Conservation (phyloP, 2,329 filamentous ascomycete genomes). For the Alternaria hordeiaustralica region DNA sequence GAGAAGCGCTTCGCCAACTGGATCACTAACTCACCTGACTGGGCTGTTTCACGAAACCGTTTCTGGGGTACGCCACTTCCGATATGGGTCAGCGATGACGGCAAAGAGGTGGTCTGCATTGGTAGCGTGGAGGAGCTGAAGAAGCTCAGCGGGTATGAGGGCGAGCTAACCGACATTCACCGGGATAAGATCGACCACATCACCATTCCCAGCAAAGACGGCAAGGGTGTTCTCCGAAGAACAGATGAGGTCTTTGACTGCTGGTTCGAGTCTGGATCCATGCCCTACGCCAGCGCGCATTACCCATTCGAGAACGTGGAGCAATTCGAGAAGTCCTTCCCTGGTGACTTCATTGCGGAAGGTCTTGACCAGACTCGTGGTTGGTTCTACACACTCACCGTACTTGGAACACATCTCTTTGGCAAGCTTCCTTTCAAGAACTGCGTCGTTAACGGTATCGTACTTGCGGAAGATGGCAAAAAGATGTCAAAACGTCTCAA, state of each 20-base stretch:
- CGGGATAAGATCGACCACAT: conserved; percentile 93
- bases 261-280: conserved; percentile 95
- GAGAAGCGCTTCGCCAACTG: conserved; percentile 90
- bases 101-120: conserved; percentile 84
- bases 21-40: conserved; percentile 90
- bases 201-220: conserved; percentile 88
- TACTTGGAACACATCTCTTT: conserved; percentile 87
- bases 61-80: conserved; percentile 97
- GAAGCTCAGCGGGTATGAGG: conserved; percentile 83
- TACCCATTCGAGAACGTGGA: conserved; percentile 92
- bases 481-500: conserved; percentile 98
- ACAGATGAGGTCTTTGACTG: conserved; percentile 93
- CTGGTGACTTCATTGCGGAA: conserved; percentile 93
- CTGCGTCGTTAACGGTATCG: conserved; percentile 94
- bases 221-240: conserved; percentile 81
- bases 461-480: conserved; percentile 92
- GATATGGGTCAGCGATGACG: conserved; percentile 88
- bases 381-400: conserved; percentile 94
- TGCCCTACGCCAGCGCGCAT: conserved; percentile 91
- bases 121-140: conserved; percentile 86
- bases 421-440: conserved; percentile 88
- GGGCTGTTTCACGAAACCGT: conserved; percentile 92
- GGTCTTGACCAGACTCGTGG: conserved; percentile 92
- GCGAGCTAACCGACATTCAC: conserved; percentile 84
- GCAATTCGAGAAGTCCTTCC: conserved; percentile 79